These are phyloP conservation scores for Marasmius tenuissimus DNA, from an alignment of 1,284 basidiomycete species.

Conservation along the genomic window DNA sequence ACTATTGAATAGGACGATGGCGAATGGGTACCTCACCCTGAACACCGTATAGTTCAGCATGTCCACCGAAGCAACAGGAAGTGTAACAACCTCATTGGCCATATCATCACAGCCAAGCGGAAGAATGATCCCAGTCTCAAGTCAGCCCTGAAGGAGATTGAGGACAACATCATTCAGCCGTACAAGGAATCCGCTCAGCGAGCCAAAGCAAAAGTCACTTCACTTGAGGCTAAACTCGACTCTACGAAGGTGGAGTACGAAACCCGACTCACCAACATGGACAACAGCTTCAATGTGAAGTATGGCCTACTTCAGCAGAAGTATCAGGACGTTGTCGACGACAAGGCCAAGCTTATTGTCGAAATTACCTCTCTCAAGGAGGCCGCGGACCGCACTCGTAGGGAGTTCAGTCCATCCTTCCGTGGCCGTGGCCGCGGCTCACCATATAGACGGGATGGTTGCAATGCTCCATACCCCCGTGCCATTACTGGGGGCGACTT, in stretches of 20 bases:
- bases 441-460: not conserved
- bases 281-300: not conserved
- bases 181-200: not conserved
- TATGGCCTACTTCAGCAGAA: not conserved
- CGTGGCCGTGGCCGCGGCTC: not conserved
- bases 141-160: not conserved
- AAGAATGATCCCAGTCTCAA: not conserved
- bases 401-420: not conserved
- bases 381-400: not conserved
- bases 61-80: not conserved
- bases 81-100: not conserved
- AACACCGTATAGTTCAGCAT: not conserved
- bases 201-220: not conserved
- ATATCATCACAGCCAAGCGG: not conserved
- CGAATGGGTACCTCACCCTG: not conserved
- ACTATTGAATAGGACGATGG: not conserved
- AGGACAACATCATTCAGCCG: not conserved
- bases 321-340: not conserved
- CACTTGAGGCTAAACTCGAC: not conserved
- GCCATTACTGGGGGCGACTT: not conserved
- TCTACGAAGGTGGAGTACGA: not conserved
- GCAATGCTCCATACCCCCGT: not conserved
- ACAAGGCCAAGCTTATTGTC: not conserved
- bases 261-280: not conserved
- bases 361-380: not conserved